phyloP scores from a whole-genome alignment of 106 monocot genomes.

The Apostasia shenzhenica region DNA sequence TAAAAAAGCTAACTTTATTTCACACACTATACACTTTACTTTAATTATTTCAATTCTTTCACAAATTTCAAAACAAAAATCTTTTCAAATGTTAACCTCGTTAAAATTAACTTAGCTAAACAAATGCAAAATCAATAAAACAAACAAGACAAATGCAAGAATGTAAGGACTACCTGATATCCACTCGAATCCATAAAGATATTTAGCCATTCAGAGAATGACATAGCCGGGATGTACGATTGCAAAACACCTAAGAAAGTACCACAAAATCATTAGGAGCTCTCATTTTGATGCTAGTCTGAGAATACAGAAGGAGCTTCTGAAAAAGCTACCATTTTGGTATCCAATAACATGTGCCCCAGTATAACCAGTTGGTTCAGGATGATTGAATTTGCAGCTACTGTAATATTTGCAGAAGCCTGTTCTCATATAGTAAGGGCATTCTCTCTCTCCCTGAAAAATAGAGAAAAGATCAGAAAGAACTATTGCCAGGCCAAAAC shows the following conservation, averaged over 20 bases:
- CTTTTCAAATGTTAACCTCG: too few relatives aligned
- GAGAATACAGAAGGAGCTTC: neutral
- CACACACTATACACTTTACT: too few relatives aligned
- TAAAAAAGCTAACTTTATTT: too few relatives aligned
- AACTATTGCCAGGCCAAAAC: neutral
- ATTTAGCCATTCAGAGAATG: constrained; percentile 2
- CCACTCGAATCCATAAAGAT: neutral
- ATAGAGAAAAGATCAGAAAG: neutral
- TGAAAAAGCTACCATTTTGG: neutral
- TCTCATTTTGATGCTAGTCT: neutral
- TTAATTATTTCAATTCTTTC: too few relatives aligned
- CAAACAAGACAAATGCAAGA: too few relatives aligned
- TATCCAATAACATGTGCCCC: neutral
- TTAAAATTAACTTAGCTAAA: too few relatives aligned
- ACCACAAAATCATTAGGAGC: neutral
- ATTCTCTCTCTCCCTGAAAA: constrained; percentile 1
- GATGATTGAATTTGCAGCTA: constrained; percentile 2
- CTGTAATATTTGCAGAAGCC: neutral
- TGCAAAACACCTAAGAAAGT: neutral
- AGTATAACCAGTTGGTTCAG: neutral
- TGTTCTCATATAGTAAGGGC: neutral
- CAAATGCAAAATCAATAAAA: too few relatives aligned
- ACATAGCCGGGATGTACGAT: neutral
- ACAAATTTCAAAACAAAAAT: too few relatives aligned
- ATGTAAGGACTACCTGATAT: neutral